Evolutionary conservation across 495 filamentous ascomycete genomes (phyloP).

Genomic region (Extremus antarcticus): DNA sequence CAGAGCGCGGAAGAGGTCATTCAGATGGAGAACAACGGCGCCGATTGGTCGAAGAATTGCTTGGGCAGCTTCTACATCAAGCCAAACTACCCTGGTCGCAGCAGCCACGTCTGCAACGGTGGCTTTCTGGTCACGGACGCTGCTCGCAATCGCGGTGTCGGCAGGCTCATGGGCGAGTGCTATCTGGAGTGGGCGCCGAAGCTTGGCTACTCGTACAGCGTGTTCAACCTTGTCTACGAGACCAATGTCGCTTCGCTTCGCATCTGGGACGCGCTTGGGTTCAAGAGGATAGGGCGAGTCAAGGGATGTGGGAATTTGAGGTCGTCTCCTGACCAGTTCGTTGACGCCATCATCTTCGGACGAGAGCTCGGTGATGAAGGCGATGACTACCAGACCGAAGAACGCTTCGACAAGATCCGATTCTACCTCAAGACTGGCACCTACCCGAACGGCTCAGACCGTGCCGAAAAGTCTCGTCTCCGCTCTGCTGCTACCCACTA

Average conservation of each 20-base stretch:
- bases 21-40: slow-evolving; percentile 42
- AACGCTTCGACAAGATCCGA: slow-evolving; percentile 96
- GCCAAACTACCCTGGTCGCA: slow-evolving; percentile 93
- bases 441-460: slow-evolving; percentile 86
- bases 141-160: slow-evolving; percentile 80
- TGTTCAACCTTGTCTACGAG: slow-evolving; percentile 98
- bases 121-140: slow-evolving; percentile 90
- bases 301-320: slow-evolving; percentile 78
- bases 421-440: slow-evolving; percentile 93
- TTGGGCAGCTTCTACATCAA: slow-evolving; percentile 95
- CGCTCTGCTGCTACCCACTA: slow-evolving; percentile 93
- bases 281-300: slow-evolving; percentile 89
- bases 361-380: slow-evolving; percentile 67
- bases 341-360: slow-evolving; percentile 96
- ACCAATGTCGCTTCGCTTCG: slow-evolving; percentile 90
- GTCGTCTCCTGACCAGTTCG: slow-evolving; percentile 64
- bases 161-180: slow-evolving; percentile 82
- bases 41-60: slow-evolving; percentile 76
- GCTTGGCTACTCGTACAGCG: slow-evolving; percentile 87
- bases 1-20: slow-evolving; percentile 50
- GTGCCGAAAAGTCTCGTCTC: slow-evolving; percentile 88
- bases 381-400: slow-evolving; percentile 86
- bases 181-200: slow-evolving; percentile 93
- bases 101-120: slow-evolving; percentile 92
- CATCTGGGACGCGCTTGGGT: slow-evolving; percentile 96